Base-by-base conservation (phyloP, 2,329 filamentous ascomycete species). In the Sporothrix mexicana region DNA sequence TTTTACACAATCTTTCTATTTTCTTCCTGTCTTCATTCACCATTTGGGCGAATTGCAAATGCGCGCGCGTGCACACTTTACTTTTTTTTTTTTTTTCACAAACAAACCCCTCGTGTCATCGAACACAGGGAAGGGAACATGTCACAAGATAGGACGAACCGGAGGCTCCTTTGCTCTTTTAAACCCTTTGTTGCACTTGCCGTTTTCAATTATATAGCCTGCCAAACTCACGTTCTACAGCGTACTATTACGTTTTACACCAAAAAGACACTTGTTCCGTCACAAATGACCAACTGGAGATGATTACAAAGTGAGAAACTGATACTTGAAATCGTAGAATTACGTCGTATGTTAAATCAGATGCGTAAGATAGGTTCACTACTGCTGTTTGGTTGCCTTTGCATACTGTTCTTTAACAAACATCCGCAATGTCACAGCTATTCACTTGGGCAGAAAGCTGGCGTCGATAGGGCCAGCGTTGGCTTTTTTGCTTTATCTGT, bases 91-190 rank as follows among this genome's bases (percentile, higher is more conserved):
- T 55, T 55, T 17, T 12, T 25, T 23, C 51, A 45, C 25, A 23
- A 20, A 13, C 36, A 20, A 43, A 13, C 30, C n/a, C 36, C n/a
- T 64, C 36, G 59, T 43, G 36, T 64, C 36, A 45, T 64, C 59
- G 59, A 64, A 45, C 36, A n/a, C n/a, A 23, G 59, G 59, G 36
- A 45, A n/a, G 23, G 30, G 36, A 41, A 12, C 9, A n/a, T 15
- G 30, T 36, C 30, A 36, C 30, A 36, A 36, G 2, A 36, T 15
- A 47, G 47, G 10, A 47, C 41, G 47, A 59, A 36, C 41, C 30
- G 41, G 61, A 47, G 61, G 61, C 61, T 47, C 61, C 1, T 25
- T 66, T 45, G 61, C 20, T 25, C n/a, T 66, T 66, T 41, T 64
- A 36, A 36, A 36, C 30, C 30, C 17, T 3, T 23, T 45, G 12